Evolutionary conservation across 352 stramenopile genomes (phyloP).

Genomic region (Phytophthora sansomeana): DNA sequence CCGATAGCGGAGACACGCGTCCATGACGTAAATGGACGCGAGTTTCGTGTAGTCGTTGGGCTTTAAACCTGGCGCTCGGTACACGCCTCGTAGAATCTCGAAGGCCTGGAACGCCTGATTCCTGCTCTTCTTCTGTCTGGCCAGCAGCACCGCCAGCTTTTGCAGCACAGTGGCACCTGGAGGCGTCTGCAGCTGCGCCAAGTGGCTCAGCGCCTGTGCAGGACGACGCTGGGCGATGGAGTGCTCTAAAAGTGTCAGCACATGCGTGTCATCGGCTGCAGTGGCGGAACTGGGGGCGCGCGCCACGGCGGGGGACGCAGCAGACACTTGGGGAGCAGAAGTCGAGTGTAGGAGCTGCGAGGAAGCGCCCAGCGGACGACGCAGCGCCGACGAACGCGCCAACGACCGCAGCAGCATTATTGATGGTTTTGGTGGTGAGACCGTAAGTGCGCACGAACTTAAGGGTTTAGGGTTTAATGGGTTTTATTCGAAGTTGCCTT

Average conservation of each 20-base stretch:
- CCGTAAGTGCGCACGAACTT: too few relatives aligned
- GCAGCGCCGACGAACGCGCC: too few relatives aligned
- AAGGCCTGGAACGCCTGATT: slow-evolving; percentile 36
- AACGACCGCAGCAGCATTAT: slow-evolving; percentile 15
- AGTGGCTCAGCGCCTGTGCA: slow-evolving; percentile 40
- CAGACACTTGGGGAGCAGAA: slow-evolving; percentile 7
- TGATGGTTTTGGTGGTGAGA: not conserved
- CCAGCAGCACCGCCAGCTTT: slow-evolving; percentile 59
- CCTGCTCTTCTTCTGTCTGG: slow-evolving; percentile 48
- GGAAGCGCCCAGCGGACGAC: slow-evolving; percentile 6
- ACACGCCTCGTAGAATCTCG: slow-evolving; percentile 55
- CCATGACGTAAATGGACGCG: slow-evolving; percentile 75
- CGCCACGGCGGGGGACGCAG: not conserved
- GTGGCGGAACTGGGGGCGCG: slow-evolving; percentile 1
- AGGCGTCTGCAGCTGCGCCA: slow-evolving; percentile 48
- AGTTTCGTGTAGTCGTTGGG: slow-evolving; percentile 70
- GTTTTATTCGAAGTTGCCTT: slow-evolving; percentile 8
- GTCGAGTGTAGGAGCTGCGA: slow-evolving; percentile 6
- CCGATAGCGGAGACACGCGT: slow-evolving; percentile 62
- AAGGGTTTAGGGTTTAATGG: too few relatives aligned
- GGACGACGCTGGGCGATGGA: slow-evolving; percentile 45
- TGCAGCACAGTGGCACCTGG: slow-evolving; percentile 45
- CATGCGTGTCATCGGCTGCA: slow-evolving; percentile 4
- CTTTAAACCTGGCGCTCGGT: slow-evolving; percentile 41
- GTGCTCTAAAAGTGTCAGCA: slow-evolving; percentile 43